Percentiles rank a stretch among this genome's conserved stretches.
Conservation (phyloP, 352 stramenopile genomes). For the Pelagophyceae sp. region DNA sequence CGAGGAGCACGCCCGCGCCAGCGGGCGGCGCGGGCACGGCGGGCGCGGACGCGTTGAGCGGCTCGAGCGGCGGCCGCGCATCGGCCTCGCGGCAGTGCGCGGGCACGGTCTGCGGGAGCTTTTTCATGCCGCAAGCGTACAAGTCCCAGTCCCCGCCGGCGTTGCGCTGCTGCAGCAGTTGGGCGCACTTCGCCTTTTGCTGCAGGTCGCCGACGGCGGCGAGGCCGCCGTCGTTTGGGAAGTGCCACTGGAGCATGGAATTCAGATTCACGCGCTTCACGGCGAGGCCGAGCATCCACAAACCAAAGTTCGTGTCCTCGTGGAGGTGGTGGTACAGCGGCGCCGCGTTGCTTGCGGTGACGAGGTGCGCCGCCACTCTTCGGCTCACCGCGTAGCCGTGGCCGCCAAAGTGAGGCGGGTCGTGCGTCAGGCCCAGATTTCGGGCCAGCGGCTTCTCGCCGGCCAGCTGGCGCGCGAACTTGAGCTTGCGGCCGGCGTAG, state of each 20-base stretch:
- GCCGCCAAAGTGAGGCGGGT: constrained; percentile 6
- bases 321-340: constrained; percentile 1
- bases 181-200: background rate
- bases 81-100: background rate
- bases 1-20: background rate
- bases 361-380: background rate
- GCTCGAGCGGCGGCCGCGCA: background rate
- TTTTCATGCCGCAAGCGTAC: background rate
- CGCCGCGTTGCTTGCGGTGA: background rate
- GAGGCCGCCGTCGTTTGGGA: background rate
- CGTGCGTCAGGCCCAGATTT: background rate
- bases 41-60: background rate
- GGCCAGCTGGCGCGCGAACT: background rate
- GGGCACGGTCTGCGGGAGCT: background rate
- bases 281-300: background rate
- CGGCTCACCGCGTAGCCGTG: background rate
- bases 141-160: background rate
- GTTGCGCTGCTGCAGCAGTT: background rate
- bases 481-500: background rate
- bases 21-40: background rate
- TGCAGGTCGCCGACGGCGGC: background rate
- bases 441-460: background rate
- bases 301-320: constrained; percentile 1
- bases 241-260: background rate
- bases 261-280: background rate